Conservation (phyloP, 768 basidiomycete genomes). For the Gymnopilus junonius region DNA sequence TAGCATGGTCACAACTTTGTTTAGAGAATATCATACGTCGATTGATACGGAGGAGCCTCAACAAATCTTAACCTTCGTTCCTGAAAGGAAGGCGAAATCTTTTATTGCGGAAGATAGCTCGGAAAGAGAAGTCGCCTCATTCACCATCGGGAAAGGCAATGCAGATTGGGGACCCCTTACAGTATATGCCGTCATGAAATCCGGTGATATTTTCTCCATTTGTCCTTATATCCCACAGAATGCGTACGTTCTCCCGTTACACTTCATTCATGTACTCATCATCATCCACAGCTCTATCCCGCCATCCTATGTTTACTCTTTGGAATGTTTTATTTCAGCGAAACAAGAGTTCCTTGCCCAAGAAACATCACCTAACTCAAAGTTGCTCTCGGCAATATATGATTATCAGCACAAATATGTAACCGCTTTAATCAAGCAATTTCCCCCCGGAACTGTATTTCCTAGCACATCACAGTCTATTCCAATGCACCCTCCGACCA, state of each 20-base stretch:
- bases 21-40: conserved; percentile 90
- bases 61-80: conserved; percentile 80
- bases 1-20: not conserved
- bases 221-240: conserved; percentile 92
- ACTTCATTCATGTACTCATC: not conserved
- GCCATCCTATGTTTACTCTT: conserved; percentile 74
- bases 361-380: conserved; percentile 45
- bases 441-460: conserved; percentile 68
- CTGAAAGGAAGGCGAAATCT: conserved; percentile 61
- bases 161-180: conserved; percentile 94
- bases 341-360: conserved; percentile 78
- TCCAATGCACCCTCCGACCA: conserved; percentile 69
- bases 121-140: conserved; percentile 80
- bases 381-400: conserved; percentile 68
- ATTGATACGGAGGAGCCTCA: conserved; percentile 85
- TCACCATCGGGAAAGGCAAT: conserved; percentile 82
- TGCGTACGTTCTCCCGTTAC: conserved; percentile 56
- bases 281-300: conserved; percentile 61
- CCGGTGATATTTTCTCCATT: conserved; percentile 88
- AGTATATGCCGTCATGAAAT: conserved; percentile 84
- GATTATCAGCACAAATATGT: conserved; percentile 88
- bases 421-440: conserved; percentile 74
- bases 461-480: conserved; percentile 64
- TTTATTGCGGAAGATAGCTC: conserved; percentile 76
- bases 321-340: conserved; percentile 85